Evolutionary conservation across 768 basidiomycete species (phyloP).

Genomic region (Dictyophora rubrovolvata): DNA sequence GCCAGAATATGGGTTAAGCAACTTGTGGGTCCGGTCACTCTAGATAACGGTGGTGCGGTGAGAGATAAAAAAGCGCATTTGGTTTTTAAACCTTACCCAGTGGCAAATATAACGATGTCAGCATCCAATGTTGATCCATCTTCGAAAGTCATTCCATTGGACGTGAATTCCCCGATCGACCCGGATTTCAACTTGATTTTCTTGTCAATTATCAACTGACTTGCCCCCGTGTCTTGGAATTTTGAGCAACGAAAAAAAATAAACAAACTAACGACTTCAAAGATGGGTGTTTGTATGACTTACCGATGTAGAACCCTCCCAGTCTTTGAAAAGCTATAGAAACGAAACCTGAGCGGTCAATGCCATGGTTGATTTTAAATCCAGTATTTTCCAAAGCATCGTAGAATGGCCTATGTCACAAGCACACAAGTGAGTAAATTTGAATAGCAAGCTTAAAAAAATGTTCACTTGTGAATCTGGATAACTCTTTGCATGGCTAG

Average conservation of each 20-base stretch:
- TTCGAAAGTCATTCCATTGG: conserved; percentile 34
- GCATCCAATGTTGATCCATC: conserved; percentile 36
- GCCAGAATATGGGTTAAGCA: conserved; percentile 38
- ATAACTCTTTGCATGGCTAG: conserved; percentile 24
- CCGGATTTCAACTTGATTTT: conserved; percentile 64
- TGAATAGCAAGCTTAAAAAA: conserved; percentile 15
- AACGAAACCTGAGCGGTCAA: conserved; percentile 41
- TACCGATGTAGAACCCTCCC: conserved; percentile 63
- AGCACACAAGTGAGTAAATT: conserved; percentile 27
- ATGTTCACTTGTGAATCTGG: conserved; percentile 15
- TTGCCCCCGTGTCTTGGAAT: conserved; percentile 41
- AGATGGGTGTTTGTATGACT: neutral
- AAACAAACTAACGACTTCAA: neutral
- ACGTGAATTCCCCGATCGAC: conserved; percentile 34
- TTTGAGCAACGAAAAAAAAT: neutral
- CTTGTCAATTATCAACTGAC: conserved; percentile 52
- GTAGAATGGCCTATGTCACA: conserved; percentile 36
- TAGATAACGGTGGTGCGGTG: conserved; percentile 13
- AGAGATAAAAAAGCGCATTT: neutral
- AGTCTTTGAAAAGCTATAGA: conserved; percentile 37
- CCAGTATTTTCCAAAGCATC: conserved; percentile 38
- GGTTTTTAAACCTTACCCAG: conserved; percentile 34
- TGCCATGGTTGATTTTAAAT: conserved; percentile 43
- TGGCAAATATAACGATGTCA: conserved; percentile 50
- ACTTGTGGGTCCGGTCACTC: conserved; percentile 34